These are phyloP conservation scores for Apiotrichum laibachii DNA, from an alignment of 1,284 basidiomycete genomes.

Conservation along the genomic window DNA sequence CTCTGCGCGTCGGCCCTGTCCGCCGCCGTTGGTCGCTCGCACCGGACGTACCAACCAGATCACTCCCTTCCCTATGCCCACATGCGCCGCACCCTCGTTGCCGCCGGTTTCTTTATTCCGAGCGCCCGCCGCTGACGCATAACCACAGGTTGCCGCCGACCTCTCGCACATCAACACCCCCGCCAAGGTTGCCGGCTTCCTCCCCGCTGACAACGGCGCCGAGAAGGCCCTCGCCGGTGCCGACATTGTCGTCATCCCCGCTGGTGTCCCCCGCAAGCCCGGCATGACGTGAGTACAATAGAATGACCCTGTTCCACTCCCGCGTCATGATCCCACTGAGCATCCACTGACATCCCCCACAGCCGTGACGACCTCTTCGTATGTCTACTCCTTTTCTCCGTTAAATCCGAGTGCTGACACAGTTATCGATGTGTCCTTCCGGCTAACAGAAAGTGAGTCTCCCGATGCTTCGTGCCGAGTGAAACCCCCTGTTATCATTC, in stretches of 20 bases:
- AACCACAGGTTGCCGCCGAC: slow-evolving; percentile 69
- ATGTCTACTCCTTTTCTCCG: slow-evolving; percentile 43
- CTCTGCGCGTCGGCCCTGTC: neutral
- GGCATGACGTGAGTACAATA: slow-evolving; percentile 56
- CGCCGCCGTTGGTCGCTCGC: neutral
- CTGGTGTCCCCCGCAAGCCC: slow-evolving; percentile 93
- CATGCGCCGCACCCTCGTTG: neutral
- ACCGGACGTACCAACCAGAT: too few relatives aligned
- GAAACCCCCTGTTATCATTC: neutral
- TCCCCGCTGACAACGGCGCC: slow-evolving; percentile 50
- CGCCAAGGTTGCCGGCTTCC: slow-evolving; percentile 65
- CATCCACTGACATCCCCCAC: slow-evolving; percentile 3
- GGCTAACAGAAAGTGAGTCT: slow-evolving; percentile 32
- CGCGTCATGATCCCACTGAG: neutral
- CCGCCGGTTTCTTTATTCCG: neutral
- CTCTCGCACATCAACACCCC: slow-evolving; percentile 89
- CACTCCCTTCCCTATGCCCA: neutral
- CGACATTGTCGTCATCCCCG: slow-evolving; percentile 89
- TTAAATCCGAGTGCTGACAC: neutral
- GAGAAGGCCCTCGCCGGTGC: slow-evolving; percentile 48
- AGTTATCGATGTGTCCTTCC: neutral
- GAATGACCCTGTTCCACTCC: neutral
- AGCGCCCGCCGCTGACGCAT: neutral
- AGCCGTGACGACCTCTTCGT: slow-evolving; percentile 97
- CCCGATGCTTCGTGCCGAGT: neutral